Percentiles rank a stretch among this genome's conserved stretches.
These are phyloP conservation scores for Margaritispora aquatica DNA, from an alignment of 495 filamentous ascomycete genomes.

Conservation along the genomic window DNA sequence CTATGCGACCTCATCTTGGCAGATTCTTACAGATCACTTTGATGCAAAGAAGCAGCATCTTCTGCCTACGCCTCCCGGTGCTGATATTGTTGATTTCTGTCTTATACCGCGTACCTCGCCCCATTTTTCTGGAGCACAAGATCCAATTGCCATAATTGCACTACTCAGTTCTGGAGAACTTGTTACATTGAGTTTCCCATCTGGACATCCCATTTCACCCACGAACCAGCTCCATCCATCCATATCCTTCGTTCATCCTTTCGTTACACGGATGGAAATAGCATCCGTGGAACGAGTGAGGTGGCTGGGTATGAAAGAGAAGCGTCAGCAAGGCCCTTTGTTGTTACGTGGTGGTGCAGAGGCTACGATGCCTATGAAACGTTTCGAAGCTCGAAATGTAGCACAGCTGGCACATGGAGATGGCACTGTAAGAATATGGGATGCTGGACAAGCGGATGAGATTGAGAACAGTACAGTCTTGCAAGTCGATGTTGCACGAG, in stretches of 20 bases:
- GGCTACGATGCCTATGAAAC: constrained; percentile 56
- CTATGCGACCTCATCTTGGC: constrained; percentile 86
- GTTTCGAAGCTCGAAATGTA: constrained; percentile 75
- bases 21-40: constrained; percentile 70
- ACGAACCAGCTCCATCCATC: constrained; percentile 86
- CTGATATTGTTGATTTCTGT: constrained; percentile 74
- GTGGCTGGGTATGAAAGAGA: constrained; percentile 87
- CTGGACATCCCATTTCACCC: constrained; percentile 80
- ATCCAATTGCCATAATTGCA: constrained; percentile 78
- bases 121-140: constrained; percentile 79
- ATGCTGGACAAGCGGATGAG: constrained; percentile 83
- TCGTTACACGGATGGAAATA: constrained; percentile 62
- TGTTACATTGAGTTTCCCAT: constrained; percentile 83
- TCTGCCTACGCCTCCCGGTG: constrained; percentile 62
- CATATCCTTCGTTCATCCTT: constrained; percentile 80
- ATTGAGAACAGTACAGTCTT: constrained; percentile 79
- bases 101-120: constrained; percentile 75
- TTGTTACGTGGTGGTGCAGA: constrained; percentile 73
- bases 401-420: constrained; percentile 80
- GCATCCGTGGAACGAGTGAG: constrained; percentile 64
- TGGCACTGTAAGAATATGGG: constrained; percentile 83
- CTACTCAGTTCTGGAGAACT: constrained; percentile 82
- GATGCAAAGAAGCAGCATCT: constrained; percentile 60
- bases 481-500: constrained; percentile 79
- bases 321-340: constrained; percentile 61